Conservation (phyloP, 108 stramenopile genomes). For the Epithemia pelagica region DNA sequence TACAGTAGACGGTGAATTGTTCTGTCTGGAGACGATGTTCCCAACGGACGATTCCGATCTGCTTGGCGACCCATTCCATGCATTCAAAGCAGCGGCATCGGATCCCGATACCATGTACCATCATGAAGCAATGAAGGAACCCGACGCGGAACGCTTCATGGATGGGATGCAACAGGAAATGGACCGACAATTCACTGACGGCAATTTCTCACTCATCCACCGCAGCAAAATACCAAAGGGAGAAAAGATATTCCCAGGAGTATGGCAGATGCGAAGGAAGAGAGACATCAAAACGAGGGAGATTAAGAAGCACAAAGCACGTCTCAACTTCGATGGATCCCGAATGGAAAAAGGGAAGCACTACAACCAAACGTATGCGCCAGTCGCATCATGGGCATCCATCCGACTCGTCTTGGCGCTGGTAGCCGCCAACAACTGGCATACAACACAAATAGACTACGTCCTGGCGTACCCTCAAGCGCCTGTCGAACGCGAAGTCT, state of each 20-base stretch:
- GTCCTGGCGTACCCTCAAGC: conserved; percentile 36
- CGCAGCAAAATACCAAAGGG: conserved; percentile 21
- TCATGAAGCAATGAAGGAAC: conserved; percentile 23
- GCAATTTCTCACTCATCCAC: conserved; percentile 9
- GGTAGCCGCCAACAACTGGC: conserved; percentile 14
- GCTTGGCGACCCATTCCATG: conserved; percentile 5
- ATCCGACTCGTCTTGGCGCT: conserved; percentile 28
- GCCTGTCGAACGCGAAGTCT: conserved; percentile 16
- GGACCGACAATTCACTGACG: conserved; percentile 7
- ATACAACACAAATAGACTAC: conserved; percentile 40
- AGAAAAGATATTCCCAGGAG: conserved; percentile 24
- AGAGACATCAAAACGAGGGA: conserved; percentile 28
- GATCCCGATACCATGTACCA: conserved; percentile 34
- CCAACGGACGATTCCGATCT: too few relatives aligned
- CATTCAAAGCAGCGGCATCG: not conserved
- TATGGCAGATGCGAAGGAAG: conserved; percentile 45
- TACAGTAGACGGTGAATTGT: conserved; percentile 20
- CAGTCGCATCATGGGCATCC: conserved; percentile 36
- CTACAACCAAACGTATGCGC: conserved; percentile 35
- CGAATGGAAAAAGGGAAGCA: conserved; percentile 14
- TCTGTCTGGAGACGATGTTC: too few relatives aligned
- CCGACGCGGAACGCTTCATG: conserved; percentile 17
- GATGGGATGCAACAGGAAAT: conserved; percentile 21
- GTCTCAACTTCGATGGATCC: conserved; percentile 25
- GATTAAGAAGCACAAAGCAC: conserved; percentile 25